Evolutionary conservation across 371 early-diverging fungal species (phyloP).

Genomic region (Mycotypha africana): DNA sequence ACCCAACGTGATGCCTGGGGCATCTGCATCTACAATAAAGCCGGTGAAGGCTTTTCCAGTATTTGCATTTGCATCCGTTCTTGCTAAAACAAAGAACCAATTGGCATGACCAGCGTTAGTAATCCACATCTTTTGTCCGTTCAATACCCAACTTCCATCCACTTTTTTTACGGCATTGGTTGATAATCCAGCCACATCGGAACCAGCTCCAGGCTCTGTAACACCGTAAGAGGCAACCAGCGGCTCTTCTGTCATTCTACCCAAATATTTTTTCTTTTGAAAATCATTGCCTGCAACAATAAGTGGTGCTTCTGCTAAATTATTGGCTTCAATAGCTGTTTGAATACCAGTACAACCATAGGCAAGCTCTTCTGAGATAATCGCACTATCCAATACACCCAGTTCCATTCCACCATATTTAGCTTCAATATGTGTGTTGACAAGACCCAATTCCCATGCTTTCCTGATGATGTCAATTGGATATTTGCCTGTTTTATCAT

Average conservation of each 20-base stretch:
- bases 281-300: constrained; percentile 81
- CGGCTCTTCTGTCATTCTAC: constrained; percentile 93
- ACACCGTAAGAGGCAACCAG: constrained; percentile 93
- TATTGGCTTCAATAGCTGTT: constrained; percentile 96
- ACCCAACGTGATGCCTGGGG: constrained; percentile 86
- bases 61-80: constrained; percentile 72
- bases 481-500: constrained; percentile 92
- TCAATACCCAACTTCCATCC: constrained; percentile 61
- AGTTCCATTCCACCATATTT: constrained; percentile 87
- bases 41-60: constrained; percentile 94
- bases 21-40: constrained; percentile 91
- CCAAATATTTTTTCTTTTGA: constrained; percentile 89
- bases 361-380: constrained; percentile 87
- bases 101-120: constrained; percentile 96
- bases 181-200: constrained; percentile 65
- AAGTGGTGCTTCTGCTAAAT: constrained; percentile 91
- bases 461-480: constrained; percentile 89
- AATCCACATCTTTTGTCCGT: constrained; percentile 84
- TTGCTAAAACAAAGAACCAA: constrained; percentile 97
- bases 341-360: constrained; percentile 96
- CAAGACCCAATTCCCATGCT: constrained; percentile 94
- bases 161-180: constrained; percentile 68
- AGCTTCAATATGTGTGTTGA: constrained; percentile 89
- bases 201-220: constrained; percentile 81
- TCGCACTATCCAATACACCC: constrained; percentile 74